Evolutionary conservation across 2,329 filamentous ascomycete species (phyloP).

Genomic region (Diaporthe sp.): DNA sequence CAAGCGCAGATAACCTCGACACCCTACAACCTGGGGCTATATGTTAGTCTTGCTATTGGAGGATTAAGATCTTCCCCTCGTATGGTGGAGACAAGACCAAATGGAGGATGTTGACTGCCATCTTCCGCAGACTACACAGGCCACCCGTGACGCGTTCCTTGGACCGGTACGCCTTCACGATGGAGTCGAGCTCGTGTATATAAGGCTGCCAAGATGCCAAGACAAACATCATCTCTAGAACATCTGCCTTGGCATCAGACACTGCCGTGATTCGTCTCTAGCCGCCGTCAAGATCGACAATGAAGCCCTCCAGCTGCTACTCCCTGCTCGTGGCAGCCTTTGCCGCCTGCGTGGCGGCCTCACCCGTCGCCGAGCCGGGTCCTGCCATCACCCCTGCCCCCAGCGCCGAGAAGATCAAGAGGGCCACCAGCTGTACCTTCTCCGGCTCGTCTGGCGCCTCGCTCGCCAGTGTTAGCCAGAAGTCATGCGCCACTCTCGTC

Average conservation of each 20-base stretch:
- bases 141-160: background rate
- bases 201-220: constrained; percentile 33
- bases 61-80: constrained; percentile 23
- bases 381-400: constrained; percentile 36
- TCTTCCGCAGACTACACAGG: background rate
- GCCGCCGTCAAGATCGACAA: constrained; percentile 17
- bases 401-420: constrained; percentile 19
- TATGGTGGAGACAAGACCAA: background rate
- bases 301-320: background rate
- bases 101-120: background rate
- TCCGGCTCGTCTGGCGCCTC: constrained; percentile 57
- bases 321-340: constrained; percentile 23
- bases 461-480: constrained; percentile 59
- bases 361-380: constrained; percentile 26
- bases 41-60: constrained; percentile 20
- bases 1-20: background rate
- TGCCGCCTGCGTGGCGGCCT: constrained; percentile 23
- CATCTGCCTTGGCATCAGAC: constrained; percentile 26
- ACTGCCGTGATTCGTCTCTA: constrained; percentile 11
- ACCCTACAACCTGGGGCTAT: background rate
- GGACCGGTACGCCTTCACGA: background rate
- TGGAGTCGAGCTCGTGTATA: constrained; percentile 9
- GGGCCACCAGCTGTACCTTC: constrained; percentile 63
- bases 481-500: constrained; percentile 67
- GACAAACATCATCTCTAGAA: background rate